Evolutionary conservation across 1,284 basidiomycete species (phyloP).

Genomic region (Microbotryum lychnidis-dioicae): DNA sequence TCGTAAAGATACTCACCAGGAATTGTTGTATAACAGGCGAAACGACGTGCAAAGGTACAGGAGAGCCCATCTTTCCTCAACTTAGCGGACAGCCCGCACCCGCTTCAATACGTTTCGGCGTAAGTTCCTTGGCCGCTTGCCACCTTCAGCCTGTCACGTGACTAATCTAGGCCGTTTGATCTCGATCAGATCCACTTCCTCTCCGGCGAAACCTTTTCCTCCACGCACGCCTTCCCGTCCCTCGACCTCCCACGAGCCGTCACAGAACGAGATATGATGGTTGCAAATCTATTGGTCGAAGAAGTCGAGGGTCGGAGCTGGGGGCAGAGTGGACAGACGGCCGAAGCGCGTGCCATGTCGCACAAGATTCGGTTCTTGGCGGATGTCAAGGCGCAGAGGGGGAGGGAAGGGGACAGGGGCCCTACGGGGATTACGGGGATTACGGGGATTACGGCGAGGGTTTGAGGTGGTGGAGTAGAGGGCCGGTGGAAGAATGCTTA

Average conservation of each 20-base stretch:
- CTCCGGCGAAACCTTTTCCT: constrained; percentile 16
- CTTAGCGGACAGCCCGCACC: constrained; percentile 15
- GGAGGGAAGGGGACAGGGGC: too few species aligned
- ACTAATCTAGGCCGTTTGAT: too few species aligned
- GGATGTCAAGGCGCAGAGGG: background rate
- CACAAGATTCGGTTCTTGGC: constrained; percentile 1
- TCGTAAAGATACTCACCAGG: background rate
- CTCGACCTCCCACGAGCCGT: background rate
- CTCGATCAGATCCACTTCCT: constrained; percentile 22
- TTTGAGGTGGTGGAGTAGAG: too few species aligned
- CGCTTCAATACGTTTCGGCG: constrained; percentile 15
- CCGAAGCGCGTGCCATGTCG: background rate
- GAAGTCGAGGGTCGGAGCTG: background rate
- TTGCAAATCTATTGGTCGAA: constrained; percentile 17
- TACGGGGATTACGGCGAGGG: too few species aligned
- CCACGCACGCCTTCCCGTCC: constrained; percentile 11
- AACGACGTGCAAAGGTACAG: constrained; percentile 10
- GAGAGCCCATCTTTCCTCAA: constrained; percentile 26
- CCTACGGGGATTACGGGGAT: too few species aligned
- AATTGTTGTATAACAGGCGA: constrained; percentile 3
- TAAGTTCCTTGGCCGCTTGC: constrained; percentile 4
- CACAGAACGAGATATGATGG: constrained; percentile 19
- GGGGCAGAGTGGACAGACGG: background rate
- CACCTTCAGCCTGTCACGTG: background rate
- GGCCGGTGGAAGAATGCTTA: too few species aligned